Evolutionary conservation across 1,284 basidiomycete species (phyloP), one percentile per base, ranked within the genome.

Genomic region (Trichosporon sp.): DNA sequence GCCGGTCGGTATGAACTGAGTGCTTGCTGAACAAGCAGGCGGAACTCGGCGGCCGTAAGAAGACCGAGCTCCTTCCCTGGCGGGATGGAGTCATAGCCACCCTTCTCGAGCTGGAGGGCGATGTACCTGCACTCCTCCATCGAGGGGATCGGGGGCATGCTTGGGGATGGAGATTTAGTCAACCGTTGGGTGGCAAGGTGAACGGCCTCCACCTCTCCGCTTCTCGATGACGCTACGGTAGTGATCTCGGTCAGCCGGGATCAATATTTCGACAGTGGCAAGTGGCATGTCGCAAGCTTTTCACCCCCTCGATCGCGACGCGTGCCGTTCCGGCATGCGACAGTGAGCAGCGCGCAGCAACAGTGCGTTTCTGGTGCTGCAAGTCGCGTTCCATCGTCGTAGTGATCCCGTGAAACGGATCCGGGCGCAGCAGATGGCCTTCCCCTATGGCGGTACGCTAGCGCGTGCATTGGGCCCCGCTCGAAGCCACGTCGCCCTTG

Each of bases 51-150:
- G 11, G 59, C 59, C 7, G 12, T 31, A 5, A 63, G 59, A 5
- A 63, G 31, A 6, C n/a, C 32, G 16, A n/a, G 10, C 31, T 63
- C 59, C 21, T 35, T 35, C 14, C 32, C 14, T 16, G 32, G 14
- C 0, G 59, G 59, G 14, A 63, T 35, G 8, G 10, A 6, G 4
- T 63, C 31, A 31, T 63, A 63, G 4, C 59, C 59, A 2, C 59
- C 59, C 31, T 63, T 63, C 31, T 63, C 59, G 31, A 63, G 12
- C 16, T 63, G 59, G 16, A 63, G 32, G 14, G 59, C 59, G 14
- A 63, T 63, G 31, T 63, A 63, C 11, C n/a, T 32, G 59, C 59
- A 63, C 32, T 63, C 59, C n/a, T 63, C 31, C 11, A 12, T 35
- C 14, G 59, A 63, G 12, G 59, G 59, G 32, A 12, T 19, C 32